Evolutionary conservation across 2,329 filamentous ascomycete genomes (phyloP), one percentile per base, ranked within the genome.

Genomic region (Fusarium guadeloupense): DNA sequence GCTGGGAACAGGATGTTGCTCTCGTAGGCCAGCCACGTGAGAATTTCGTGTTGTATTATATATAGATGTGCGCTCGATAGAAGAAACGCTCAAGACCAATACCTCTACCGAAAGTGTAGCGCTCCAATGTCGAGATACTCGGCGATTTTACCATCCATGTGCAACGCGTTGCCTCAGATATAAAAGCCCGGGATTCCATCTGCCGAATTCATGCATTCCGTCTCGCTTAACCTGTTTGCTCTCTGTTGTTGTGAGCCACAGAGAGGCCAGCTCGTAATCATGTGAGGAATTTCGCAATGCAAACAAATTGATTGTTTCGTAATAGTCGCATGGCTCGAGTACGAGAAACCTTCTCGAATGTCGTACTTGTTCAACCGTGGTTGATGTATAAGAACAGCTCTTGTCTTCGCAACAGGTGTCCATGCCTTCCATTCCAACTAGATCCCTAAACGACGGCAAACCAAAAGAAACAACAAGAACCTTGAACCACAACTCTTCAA

Each of bases 1-100:
- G 79, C 81, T 40, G 79, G 76, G 20, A 58, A 66, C 35, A 67
- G 56, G 41, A 54, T 64, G 31, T 20, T 67, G 37, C 45, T 31
- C 9, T 42, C 50, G 44, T 68, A 63, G 17, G 8, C 4, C 17
- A 8, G 16, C 25, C 37, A 39, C 10, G 3, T 48, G n/a, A 13
- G 19, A 19, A 20, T 4, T 51, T 13, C 17, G 14, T 26, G 33
- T 37, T 26, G n/a, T 23, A 42, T 14, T 17, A 20, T 35, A 31
- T 23, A 25, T 14, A 16, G 8, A 19, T 14, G 20, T 38, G 34
- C 16, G 20, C 9, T 14, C 9, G 23, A 10, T 7, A 31, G 42
- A n/a, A 13, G 12, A 6, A 28, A 8, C n/a, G 6, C n/a, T 13
- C 3, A 21, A 4, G 23, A 19, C 10, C 19, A 40, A 14, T 19